Evolutionary conservation across 129 eudicot species (phyloP).

Genomic region (Arctium lappa): DNA sequence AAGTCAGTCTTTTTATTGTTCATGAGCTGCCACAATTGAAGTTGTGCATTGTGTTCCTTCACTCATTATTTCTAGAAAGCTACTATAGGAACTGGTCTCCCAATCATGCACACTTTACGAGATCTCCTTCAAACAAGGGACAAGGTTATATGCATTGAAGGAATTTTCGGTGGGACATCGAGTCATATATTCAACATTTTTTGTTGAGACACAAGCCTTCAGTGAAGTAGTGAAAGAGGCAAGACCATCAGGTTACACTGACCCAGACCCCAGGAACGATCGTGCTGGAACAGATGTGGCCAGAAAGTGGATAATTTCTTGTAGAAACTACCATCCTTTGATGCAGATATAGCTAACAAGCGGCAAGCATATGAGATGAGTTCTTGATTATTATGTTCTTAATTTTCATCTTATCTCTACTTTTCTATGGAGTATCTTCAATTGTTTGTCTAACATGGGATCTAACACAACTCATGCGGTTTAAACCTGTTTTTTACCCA

Average conservation of each 20-base stretch:
- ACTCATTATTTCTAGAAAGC: slow-evolving; percentile 98
- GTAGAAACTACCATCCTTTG: slow-evolving; percentile 78
- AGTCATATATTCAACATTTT: slow-evolving; percentile 92
- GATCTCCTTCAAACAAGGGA: slow-evolving; percentile 98
- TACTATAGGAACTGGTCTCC: slow-evolving; percentile 99
- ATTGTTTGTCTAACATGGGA: too few species aligned
- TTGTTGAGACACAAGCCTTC: slow-evolving; percentile 51
- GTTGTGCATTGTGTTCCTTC: slow-evolving; percentile 2
- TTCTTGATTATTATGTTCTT: too few species aligned
- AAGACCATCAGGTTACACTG: slow-evolving; percentile 93
- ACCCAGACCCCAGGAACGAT: slow-evolving; percentile 99
- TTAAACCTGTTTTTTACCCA: too few species aligned
- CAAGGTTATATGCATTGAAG: slow-evolving; percentile 80
- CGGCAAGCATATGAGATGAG: too few species aligned
- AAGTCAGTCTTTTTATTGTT: slow-evolving; percentile 82
- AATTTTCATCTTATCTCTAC: too few species aligned
- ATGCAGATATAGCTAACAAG: slow-evolving; percentile 48
- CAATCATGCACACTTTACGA: slow-evolving; percentile 86
- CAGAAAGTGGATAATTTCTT: slow-evolving; percentile 88
- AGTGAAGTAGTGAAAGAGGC: slow-evolving; percentile 96
- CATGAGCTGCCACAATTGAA: slow-evolving; percentile 56
- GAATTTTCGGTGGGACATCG: slow-evolving; percentile 97
- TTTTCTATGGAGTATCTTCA: too few species aligned
- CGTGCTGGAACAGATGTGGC: slow-evolving; percentile 98
- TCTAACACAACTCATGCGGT: too few species aligned